Evolutionary conservation across 2,329 filamentous ascomycete genomes (phyloP), one percentile per base, ranked within the genome.

Genomic region (Colletotrichum incanum): DNA sequence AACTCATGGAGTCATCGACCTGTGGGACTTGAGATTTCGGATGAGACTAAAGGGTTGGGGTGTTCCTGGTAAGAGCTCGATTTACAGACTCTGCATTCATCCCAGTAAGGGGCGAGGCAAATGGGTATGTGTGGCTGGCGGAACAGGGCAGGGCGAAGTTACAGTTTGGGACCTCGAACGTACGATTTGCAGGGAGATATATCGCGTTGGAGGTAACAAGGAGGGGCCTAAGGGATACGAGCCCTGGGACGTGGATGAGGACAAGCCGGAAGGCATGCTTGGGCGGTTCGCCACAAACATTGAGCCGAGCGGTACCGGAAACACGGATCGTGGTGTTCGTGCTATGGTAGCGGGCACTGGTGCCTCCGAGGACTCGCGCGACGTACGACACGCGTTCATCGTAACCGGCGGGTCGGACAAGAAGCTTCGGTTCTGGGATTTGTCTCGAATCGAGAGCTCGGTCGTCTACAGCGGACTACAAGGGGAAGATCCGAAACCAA

Each of bases 11-110:
- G 92, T 98, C 37, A 86, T 99, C 9, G 93, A 97, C 79, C 88
- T 99, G 1, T 99, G 96, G 96, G 96, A 99, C 81, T 87, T 99
- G 50, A 93, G 96, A n/a, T 99, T 99, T 86, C 93, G 91, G 75
- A 89, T 98, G 76, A 90, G 94, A 28, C 86, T 98, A 31, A 95
- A 94, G 80, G 93, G 92, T 18, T 98, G 95, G 94, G 94, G 94
- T 1, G 89, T 98, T 37, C 91, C 94, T 0, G 94, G 93, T 28
- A 93, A 93, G 72, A 91, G 92, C 1, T 87, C 94, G 23, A 94
- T 98, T 74, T 93, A 96, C 77, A 89, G 94, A 41, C 86, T 99
- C 20, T 88, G 90, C 68, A 86, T 97, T 0, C 94, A 97, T 78
- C 94, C 95, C 0, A 89, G 88, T 31, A 94, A 92, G 79, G 93